A percentile compares a stretch with the other conserved stretches of the same genome.
These are phyloP conservation scores for Thalia dealbata DNA, from an alignment of 176 grass and related monocot genomes.

Conservation along the genomic window DNA sequence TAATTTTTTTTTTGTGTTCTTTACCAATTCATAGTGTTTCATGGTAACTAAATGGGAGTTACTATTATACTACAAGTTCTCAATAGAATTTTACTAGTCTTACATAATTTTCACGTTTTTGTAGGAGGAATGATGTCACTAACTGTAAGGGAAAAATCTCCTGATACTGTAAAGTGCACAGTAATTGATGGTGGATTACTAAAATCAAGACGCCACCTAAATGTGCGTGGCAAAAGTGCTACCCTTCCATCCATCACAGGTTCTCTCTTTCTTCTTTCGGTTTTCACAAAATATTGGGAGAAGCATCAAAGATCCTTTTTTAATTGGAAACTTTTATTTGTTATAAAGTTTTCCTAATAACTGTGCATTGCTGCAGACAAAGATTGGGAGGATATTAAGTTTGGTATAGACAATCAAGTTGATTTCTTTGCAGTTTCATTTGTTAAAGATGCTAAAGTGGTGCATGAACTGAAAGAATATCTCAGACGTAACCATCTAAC, in stretches of 20 bases:
- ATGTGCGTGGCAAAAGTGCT: slow-evolving; percentile 89
- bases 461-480: slow-evolving; percentile 87
- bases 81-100: no score
- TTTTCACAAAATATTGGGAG: not conserved
- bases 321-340: no score
- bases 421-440: slow-evolving; percentile 99
- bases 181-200: slow-evolving; percentile 88
- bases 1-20: no score
- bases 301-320: not conserved
- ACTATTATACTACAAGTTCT: no score
- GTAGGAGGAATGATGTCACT: slow-evolving; percentile 97
- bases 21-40: no score
- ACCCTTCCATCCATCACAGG: slow-evolving; percentile 93
- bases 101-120: slow-evolving; percentile 8
- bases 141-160: slow-evolving; percentile 59
- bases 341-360: no score
- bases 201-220: slow-evolving; percentile 85
- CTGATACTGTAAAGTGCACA: slow-evolving; percentile 72
- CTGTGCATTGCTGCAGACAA: slow-evolving; percentile 45
- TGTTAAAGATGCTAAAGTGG: slow-evolving; percentile 81
- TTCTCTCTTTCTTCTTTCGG: slow-evolving; percentile 7
- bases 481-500: slow-evolving; percentile 51
- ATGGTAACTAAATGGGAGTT: no score
- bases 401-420: slow-evolving; percentile 77
- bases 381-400: slow-evolving; percentile 99